Evolutionary conservation across 1,284 basidiomycete genomes (phyloP).

Genomic region (Rhodotorula sp.): DNA sequence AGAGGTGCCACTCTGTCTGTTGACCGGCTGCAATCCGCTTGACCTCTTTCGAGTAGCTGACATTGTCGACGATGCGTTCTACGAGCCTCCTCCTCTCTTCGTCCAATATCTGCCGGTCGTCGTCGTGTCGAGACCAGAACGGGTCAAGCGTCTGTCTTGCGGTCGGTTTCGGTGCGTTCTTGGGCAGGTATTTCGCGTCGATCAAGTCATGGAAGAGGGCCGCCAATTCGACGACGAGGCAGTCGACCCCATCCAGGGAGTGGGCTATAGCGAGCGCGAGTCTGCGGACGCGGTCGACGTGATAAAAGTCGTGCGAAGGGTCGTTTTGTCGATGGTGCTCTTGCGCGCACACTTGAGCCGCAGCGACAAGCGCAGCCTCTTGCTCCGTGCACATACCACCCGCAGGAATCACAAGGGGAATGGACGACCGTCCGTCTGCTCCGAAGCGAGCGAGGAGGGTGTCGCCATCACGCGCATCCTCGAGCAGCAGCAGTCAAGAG

Average conservation of each 20-base stretch:
- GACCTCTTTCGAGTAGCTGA: constrained; percentile 83
- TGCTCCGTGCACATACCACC: no score
- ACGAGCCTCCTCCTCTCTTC: constrained; percentile 35
- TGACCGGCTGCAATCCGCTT: constrained; percentile 48
- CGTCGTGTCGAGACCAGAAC: constrained; percentile 13
- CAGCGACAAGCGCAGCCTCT: constrained; percentile 7
- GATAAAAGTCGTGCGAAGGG: constrained; percentile 82
- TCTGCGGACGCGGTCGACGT: constrained; percentile 52
- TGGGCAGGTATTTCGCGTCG: constrained; percentile 72
- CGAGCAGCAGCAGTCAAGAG: no score
- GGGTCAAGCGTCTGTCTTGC: constrained; percentile 8
- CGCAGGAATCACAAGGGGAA: no score
- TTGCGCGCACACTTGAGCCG: constrained; percentile 18
- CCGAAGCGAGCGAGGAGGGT: no score
- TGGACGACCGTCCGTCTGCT: no score
- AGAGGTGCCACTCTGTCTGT: constrained; percentile 63
- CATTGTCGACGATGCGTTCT: constrained; percentile 67
- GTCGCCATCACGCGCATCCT: no score
- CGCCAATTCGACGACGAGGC: constrained; percentile 73
- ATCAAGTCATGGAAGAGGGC: constrained; percentile 85
- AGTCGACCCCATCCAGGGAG: constrained; percentile 52
- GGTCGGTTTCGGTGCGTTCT: not conserved
- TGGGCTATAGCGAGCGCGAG: constrained; percentile 22
- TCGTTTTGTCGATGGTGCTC: constrained; percentile 58
- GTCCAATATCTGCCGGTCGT: constrained; percentile 28